phyloP scores from a whole-genome alignment of 2,329 filamentous ascomycete genomes.

The Periconia sp. region DNA sequence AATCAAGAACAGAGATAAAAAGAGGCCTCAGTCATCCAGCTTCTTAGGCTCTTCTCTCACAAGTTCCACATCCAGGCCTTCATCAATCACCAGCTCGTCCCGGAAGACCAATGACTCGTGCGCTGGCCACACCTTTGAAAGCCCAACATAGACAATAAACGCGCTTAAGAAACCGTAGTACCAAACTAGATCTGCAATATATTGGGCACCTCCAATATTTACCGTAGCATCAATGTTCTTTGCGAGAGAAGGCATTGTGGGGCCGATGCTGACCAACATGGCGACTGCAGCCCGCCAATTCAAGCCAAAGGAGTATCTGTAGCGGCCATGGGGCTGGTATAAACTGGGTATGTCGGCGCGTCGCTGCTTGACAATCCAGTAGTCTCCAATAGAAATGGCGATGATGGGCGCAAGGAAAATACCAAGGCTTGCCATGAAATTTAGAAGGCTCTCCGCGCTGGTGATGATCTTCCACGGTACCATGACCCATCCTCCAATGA shows the following conservation, averaged over 20 bases:
- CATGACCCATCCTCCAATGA: conserved; percentile 21
- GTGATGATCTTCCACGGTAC: conserved; percentile 36
- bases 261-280: conserved; percentile 20
- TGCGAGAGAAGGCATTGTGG: conserved; percentile 22
- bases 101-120: no score
- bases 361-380: conserved; percentile 26
- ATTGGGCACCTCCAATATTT: no score
- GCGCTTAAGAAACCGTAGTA: no score
- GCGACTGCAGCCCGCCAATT: conserved; percentile 29
- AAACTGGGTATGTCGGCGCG: conserved; percentile 25
- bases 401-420: conserved; percentile 34
- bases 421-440: conserved; percentile 31
- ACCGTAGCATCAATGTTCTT: conserved; percentile 23
- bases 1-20: no score
- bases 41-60: no score
- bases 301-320: conserved; percentile 23
- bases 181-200: no score
- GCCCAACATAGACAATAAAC: no score
- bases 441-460: conserved; percentile 29
- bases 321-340: conserved; percentile 22
- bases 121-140: no score
- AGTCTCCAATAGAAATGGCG: conserved; percentile 23
- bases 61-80: no score
- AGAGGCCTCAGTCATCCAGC: no score
- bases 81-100: no score